A percentile compares a stretch with the other conserved stretches of the same genome.
Evolutionary conservation across 495 filamentous ascomycete species (phyloP).

Genomic region (Thozetella sp.): DNA sequence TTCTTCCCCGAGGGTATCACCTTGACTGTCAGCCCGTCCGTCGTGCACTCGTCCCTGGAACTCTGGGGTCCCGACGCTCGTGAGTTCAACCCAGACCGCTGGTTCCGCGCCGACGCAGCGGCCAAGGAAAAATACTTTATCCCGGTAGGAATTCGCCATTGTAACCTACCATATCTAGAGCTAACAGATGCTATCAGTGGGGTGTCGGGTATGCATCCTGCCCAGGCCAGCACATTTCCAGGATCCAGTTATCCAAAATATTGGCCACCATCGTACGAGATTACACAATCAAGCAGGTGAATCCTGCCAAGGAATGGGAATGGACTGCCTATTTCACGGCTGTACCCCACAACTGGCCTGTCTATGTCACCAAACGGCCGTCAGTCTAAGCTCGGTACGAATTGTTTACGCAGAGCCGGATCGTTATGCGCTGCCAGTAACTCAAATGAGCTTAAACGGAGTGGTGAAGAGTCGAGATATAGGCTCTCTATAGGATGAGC

Average conservation of each 20-base stretch:
- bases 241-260: neutral
- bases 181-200: neutral
- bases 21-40: slow-evolving; percentile 44
- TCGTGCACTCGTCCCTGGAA: slow-evolving; percentile 35
- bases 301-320: too few relatives aligned
- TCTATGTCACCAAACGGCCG: too few relatives aligned
- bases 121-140: slow-evolving; percentile 29
- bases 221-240: slow-evolving; percentile 1
- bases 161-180: neutral
- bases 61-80: slow-evolving; percentile 38
- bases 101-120: slow-evolving; percentile 25
- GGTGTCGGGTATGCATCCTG: neutral
- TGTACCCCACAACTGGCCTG: too few relatives aligned
- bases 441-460: too few relatives aligned
- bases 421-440: too few relatives aligned
- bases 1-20: slow-evolving; percentile 24
- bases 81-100: slow-evolving; percentile 37
- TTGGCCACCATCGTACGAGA: neutral
- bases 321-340: too few relatives aligned
- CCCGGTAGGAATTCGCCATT: slow-evolving; percentile 4
- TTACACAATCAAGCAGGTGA: too few relatives aligned
- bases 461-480: too few relatives aligned
- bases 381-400: too few relatives aligned
- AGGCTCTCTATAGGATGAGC: too few relatives aligned
- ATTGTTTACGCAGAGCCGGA: too few relatives aligned